Base-by-base conservation (phyloP, 129 eudicot species). In the Pulicaria dysenterica region DNA sequence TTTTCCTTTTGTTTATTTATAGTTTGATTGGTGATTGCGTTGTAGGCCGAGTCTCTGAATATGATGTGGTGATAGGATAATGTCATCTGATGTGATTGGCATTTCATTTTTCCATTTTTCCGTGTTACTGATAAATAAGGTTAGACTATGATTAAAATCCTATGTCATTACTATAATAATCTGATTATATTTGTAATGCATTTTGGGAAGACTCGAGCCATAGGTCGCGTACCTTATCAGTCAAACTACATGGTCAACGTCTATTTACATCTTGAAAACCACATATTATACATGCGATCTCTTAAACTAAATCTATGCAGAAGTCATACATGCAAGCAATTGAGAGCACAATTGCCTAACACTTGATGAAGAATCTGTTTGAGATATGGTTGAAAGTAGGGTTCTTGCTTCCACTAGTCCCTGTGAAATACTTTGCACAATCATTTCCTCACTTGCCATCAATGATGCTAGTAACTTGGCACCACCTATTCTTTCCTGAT, bases 401-500 rank as follows among this genome's bases (percentile, higher is more conserved):
- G 65, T 36, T 80, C 81, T 87, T 14, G 95, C 96, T 68, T 89
- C 92, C 19, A 87, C 24, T 36, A 92, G 56, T 13, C 88, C 95
- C 7, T 49, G 69, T 6, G 92, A 75, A 54, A 92, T 79, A 67
- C 90, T 85, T 74, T 81, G 78, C 31, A 89, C 74, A 31, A 87
- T 81, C 34, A 6, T 54, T 65, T 87, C 95, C 16, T 89, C 98
- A 57, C 90, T 82, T 56, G 91, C 96, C 96, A 92, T 89, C 8
- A 92, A 83, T 46, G 95, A 77, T 7, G 89, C 86, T 55, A 89
- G 73, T 70, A 92, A 70, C 82, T 83, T 92, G 58, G 90, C 95
- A 51, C 95, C 98, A 6, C 85, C 88, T 74, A 89, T 69, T 80
- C 79, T 80, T 74, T 89, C 98, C 98, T 92, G 78, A 24, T 41